Evolutionary conservation across 352 stramenopile species (phyloP), one percentile per base, ranked within the genome.

Genomic region (Phytophthora rubi): DNA sequence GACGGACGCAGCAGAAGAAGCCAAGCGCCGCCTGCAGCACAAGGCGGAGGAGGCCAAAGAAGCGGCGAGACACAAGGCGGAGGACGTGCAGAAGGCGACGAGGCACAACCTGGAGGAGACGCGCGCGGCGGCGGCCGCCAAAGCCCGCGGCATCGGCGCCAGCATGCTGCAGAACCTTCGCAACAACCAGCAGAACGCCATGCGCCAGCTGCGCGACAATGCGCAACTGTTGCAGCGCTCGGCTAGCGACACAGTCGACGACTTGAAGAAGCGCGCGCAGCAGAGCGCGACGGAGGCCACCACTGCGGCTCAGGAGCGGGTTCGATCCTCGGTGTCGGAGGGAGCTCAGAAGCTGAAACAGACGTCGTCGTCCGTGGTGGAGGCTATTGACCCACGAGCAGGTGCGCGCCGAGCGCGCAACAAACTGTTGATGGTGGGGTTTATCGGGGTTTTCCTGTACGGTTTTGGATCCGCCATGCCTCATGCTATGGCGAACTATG

Each of bases 361-460:
- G 45, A 83, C 77, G 44, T 92, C 86, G 23, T 72, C 76, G 9
- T 74, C 65, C 6, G 60, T 89, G 26, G 78, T 90, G 16, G 79
- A 90, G 42, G 53, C 62, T 1, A 60, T 94, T 44, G 82, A 95
- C 37, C 80, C 86, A 23, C 77, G 83, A 4, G 67, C 62, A 2
- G 68, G 70, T 3, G 78, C 73, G 8, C 71, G 80, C 0, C 66
- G 63, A 32, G 77, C 80, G 59, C 77, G 85, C 54, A 94, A 94
- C 62, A 85, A 84, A 2, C 59, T 84, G 48, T 52, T 95, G 15
- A 37, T 81, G 33, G 33, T 93, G 18, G 88, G 86, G 13, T 86
- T 89, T 54, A 74, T 86, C 10, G 88, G 75, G 2, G 21, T 95
- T 10, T 88, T 89, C 54, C 32, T 95, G 30, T 95, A 94, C 49